Base-by-base conservation (phyloP, 495 filamentous ascomycete species). In the Aspergillus bertholletiae region DNA sequence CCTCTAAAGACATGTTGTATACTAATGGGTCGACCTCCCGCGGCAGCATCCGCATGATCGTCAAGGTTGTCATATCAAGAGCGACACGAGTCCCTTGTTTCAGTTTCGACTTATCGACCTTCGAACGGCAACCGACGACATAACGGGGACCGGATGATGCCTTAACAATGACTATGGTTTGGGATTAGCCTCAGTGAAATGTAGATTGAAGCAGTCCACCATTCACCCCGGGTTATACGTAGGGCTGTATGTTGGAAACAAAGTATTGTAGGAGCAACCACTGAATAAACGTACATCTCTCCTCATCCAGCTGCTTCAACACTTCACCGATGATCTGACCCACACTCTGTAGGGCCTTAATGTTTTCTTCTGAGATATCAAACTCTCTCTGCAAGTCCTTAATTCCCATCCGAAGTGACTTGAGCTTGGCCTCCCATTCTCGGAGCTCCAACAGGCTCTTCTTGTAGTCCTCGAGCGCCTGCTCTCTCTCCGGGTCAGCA, bases 1-100 rank as follows among this genome's bases (percentile, higher is more conserved):
- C 95, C 73, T 97, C 95, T 53, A 99, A 76, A 39, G 95, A 99
- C 95, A 99, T 99, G 78, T 97, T 99, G 82, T 99, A 99, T 47
- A 99, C 95, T 59, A 97, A 76, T 17, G 95, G 95, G 68, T 99
- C 95, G 58, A 99, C 95, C 77, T 99, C 95, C 60, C 95, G 89
- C 37, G 95, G 95, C 37, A 99, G 76, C 95, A 99, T 99, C 55
- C 95, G 89, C 95, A 99, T 99, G 72, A 99, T 99, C 24, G 95
- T 99, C 57, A 99, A 86, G 15, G 95, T 99, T 34, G 95, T 99
- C 95, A 99, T 99, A 69, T 99, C 95, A 51, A 99, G 88, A 40
- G 95, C 94, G 55, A 99, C 95, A 62, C 95, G 91, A 4, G 92
- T 96, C 58, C 95, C 95, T 74, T 99, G 95, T 80, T 97, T 97